Percentiles rank a stretch among this genome's conserved stretches.
Evolutionary conservation across 257 asterid genomes (phyloP).

Genomic region (Sherardia arvensis): DNA sequence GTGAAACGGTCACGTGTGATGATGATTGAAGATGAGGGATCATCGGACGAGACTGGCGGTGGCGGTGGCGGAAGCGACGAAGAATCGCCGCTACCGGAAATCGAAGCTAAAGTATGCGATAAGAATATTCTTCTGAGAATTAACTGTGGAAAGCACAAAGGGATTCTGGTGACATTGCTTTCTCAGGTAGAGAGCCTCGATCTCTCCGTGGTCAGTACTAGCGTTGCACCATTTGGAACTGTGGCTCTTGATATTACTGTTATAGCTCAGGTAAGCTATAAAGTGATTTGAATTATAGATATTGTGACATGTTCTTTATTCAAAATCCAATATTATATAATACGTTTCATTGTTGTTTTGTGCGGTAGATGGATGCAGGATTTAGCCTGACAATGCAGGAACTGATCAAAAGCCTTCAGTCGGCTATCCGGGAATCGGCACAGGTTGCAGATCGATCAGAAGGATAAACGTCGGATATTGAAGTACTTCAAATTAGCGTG

Average conservation of each 20-base stretch:
- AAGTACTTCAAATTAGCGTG: not conserved
- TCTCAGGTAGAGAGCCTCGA: conserved; percentile 7
- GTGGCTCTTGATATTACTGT: conserved; percentile 27
- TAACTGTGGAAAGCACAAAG: conserved; percentile 15
- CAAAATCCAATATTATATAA: no score
- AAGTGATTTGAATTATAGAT: no score
- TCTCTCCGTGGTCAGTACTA: conserved; percentile 12
- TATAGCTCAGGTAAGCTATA: conserved; percentile 1
- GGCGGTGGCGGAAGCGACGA: not conserved
- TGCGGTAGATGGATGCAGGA: conserved; percentile 30
- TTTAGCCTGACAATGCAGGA: conserved; percentile 15
- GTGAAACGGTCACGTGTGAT: conserved; percentile 29
- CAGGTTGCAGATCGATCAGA: not conserved
- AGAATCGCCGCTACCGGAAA: conserved; percentile 11
- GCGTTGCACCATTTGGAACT: conserved; percentile 18
- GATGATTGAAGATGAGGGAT: conserved; percentile 27
- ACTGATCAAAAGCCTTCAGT: conserved; percentile 10
- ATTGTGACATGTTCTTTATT: no score
- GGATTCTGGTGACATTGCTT: conserved; percentile 8
- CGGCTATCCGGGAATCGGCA: not conserved
- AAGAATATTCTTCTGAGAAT: conserved; percentile 13
- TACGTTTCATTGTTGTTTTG: no score
- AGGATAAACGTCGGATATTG: no score
- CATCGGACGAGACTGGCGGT: conserved; percentile 15
- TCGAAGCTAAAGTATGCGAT: conserved; percentile 14